These are phyloP conservation scores for Mycena albidolilacea DNA, from an alignment of 768 basidiomycete species.

Conservation along the genomic window DNA sequence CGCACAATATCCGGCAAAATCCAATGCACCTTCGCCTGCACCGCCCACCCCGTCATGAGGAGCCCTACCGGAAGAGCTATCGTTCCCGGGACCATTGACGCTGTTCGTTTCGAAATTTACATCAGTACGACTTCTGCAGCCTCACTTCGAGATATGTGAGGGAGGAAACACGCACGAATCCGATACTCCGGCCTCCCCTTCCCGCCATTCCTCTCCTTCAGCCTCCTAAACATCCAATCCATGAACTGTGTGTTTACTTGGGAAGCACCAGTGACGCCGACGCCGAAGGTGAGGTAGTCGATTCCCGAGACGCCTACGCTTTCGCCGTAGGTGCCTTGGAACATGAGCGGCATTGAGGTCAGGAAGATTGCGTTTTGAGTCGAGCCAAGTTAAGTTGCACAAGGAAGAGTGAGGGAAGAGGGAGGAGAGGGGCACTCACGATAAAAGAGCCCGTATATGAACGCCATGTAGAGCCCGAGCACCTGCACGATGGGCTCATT, in stretches of 20 bases:
- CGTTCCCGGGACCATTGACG: slow-evolving; percentile 71
- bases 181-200: slow-evolving; percentile 67
- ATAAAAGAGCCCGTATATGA: slow-evolving; percentile 5
- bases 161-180: slow-evolving; percentile 54
- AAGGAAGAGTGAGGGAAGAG: too few relatives aligned
- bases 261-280: slow-evolving; percentile 69
- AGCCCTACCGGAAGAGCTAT: slow-evolving; percentile 76
- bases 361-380: slow-evolving; percentile 66
- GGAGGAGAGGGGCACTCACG: not conserved
- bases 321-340: slow-evolving; percentile 67
- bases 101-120: slow-evolving; percentile 46
- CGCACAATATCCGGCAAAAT: slow-evolving; percentile 77
- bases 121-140: not conserved
- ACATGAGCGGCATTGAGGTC: slow-evolving; percentile 75
- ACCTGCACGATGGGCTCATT: slow-evolving; percentile 57
- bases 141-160: not conserved
- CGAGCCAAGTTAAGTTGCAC: too few relatives aligned
- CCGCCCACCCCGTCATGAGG: slow-evolving; percentile 80
- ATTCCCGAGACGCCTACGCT: slow-evolving; percentile 72
- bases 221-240: slow-evolving; percentile 70
- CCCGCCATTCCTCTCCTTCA: slow-evolving; percentile 61
- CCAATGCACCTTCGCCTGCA: slow-evolving; percentile 73
- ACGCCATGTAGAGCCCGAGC: slow-evolving; percentile 12
- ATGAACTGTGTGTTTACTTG: slow-evolving; percentile 69
- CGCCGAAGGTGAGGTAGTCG: slow-evolving; percentile 79